A percentile compares a stretch with the other conserved stretches of the same genome.
These are phyloP conservation scores for Gossypium thurberi DNA, from an alignment of 345 rosid genomes.

Conservation along the genomic window DNA sequence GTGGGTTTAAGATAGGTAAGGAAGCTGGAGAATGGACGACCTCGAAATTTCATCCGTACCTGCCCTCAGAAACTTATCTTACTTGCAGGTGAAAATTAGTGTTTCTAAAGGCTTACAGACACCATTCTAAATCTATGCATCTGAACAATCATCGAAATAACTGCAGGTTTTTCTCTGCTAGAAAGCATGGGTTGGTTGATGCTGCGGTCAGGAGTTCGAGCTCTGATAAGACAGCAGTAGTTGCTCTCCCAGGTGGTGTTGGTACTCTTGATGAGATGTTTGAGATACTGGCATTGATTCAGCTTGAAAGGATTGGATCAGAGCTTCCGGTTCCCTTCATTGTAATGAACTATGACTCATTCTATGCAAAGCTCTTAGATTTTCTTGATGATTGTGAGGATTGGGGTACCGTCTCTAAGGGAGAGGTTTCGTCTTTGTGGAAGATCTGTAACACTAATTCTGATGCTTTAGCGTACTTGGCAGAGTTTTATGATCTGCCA, in stretches of 20 bases:
- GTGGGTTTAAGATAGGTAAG: constrained; percentile 77
- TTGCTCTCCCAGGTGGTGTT: constrained; percentile 85
- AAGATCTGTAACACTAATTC: constrained; percentile 63
- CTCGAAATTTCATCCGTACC: constrained; percentile 74
- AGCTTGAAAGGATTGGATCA: constrained; percentile 77
- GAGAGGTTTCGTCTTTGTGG: constrained; percentile 76
- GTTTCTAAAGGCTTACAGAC: neutral
- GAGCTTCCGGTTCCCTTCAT: constrained; percentile 68
- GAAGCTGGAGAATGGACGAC: constrained; percentile 95
- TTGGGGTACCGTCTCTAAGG: constrained; percentile 67
- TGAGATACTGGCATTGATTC: constrained; percentile 77
- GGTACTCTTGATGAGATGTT: constrained; percentile 60
- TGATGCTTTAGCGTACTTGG: constrained; percentile 64
- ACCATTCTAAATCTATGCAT: neutral
- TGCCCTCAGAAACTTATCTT: constrained; percentile 63
- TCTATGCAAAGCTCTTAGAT: constrained; percentile 64
- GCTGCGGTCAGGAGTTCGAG: constrained; percentile 50
- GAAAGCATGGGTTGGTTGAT: constrained; percentile 89
- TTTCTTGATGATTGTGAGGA: constrained; percentile 67
- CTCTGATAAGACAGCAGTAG: constrained; percentile 64
- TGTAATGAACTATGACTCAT: constrained; percentile 81
- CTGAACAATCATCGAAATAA: neutral
- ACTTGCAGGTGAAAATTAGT: constrained; percentile 66
- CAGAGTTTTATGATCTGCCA: constrained; percentile 53
- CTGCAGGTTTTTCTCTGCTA: constrained; percentile 85